Evolutionary conservation across 2,329 filamentous ascomycete genomes (phyloP), one percentile per base, ranked within the genome.

Genomic region (Fonsecaea monophora): DNA sequence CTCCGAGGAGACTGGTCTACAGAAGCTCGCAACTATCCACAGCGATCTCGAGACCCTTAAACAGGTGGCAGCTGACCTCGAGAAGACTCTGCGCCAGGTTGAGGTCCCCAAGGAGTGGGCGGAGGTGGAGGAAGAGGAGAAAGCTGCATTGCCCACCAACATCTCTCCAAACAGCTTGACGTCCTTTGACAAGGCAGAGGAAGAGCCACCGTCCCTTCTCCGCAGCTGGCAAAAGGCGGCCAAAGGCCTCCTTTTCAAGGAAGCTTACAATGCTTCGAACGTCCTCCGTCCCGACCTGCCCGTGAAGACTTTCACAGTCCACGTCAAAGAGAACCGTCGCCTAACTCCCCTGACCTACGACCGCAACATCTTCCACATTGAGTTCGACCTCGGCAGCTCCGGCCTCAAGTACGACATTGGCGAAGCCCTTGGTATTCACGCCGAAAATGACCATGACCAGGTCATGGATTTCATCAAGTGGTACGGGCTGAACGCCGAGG

Each of bases 281-380:
- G 82, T 82, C 61, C 87, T 99, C 48, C 91, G 95, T 62, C 95
- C 95, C 10, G 95, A 99, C 75, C 83, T 96, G 62, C 82, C 90
- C 9, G 88, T 92, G 75, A 93, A 94, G 86, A 98, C 94, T 1
- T 89, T 87, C 74, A 92, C 92, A 50, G 90, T 97, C 62, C 90
- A 89, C 62, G 94, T 99, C 79, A 92, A 96, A 83, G 95, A 98
- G 83, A 97, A 96, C 82, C 92, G 95, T 69, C 89, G 95, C 70
- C 86, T 99, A 63, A 99, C 95, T 0, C 95, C 95, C 2, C 75
- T 81, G 30, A 90, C 89, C 37, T 99, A 99, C 77, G 94, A 98
- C 79, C 92, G 95, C 74, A 97, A 99, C 85, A 98, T 99, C 80
- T 99, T 99, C 90, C 95, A 99, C 82, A 98, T 99, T 70, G 95